Base-by-base conservation (phyloP, 2,329 filamentous ascomycete species). In the Zelopaecilomyces penicillatus region DNA sequence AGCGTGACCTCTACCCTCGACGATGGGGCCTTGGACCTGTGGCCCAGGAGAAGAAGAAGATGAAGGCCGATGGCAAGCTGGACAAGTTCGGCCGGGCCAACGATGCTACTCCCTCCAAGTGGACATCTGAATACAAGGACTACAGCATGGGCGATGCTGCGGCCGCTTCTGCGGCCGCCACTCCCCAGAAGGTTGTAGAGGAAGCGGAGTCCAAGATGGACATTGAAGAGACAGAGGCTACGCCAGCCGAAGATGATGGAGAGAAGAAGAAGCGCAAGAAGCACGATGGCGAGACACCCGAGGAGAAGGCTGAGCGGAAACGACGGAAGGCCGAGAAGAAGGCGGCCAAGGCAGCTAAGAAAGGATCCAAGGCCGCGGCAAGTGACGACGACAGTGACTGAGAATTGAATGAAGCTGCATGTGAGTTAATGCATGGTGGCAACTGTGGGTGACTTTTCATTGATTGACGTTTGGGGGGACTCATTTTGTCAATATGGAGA, bases 31-130 rank as follows among this genome's bases (percentile, higher is more conserved):
- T 97, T 62, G 93, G 93, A 50, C 91, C 93, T 43, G 83, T 91
- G 49, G 93, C 93, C 41, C 71, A 85, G 40, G 89, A 97, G 78
- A 98, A 98, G 83, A 98, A 98, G 85, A 96, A 97, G 81, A 82
- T 98, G 75, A 97, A 97, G 82, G 87, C 90, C 43, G 86, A 88
- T 56, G 93, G 93, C 67, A 95, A 96, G 73, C 84, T 98, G 49
- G 93, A 98, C 75, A 98, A 98, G 83, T 97, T 82, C 58, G 93
- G 93, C 55, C 84, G 90, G 47, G 69, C 86, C 57, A 98, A 97
- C 67, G 91, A 96, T 65, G 81, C 83, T 52, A 98, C 93, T 5
- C 93, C 93, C 28, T 82, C 89, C 57, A 87, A 93, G 70, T 98
- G 93, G 93, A 89, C 86, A 56, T 70, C 78, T 33, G 85, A 87